Conservation (phyloP, 257 asterid genomes). For the Solanum pinnatisectum region DNA sequence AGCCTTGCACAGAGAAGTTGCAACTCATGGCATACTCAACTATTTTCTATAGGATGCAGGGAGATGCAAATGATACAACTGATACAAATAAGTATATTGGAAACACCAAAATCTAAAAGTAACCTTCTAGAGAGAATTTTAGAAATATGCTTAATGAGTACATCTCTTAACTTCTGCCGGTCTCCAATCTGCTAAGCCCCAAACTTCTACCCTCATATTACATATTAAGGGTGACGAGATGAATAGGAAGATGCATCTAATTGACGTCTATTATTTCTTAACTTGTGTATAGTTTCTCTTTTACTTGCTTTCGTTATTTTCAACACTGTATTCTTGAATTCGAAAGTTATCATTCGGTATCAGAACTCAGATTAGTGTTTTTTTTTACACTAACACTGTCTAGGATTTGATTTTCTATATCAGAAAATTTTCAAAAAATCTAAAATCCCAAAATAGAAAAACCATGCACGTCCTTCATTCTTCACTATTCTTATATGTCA, state of each 20-base stretch:
- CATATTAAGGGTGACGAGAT: neutral
- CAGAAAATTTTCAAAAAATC: neutral
- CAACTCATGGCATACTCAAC: neutral
- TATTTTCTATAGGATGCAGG: neutral
- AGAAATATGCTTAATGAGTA: neutral
- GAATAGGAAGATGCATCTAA: neutral
- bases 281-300: neutral
- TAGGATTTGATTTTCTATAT: neutral
- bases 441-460: neutral
- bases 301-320: neutral
- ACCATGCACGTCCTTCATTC: neutral
- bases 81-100: neutral
- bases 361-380: neutral
- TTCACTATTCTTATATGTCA: neutral
- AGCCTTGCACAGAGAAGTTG: neutral
- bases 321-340: neutral
- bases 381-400: neutral
- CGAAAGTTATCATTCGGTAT: neutral
- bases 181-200: neutral
- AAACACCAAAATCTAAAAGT: neutral
- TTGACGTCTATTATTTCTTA: neutral
- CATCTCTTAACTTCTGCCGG: neutral
- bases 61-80: neutral
- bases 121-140: neutral
- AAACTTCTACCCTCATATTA: neutral